phyloP scores from a whole-genome alignment of 345 rosid species.

The Nephelium lappaceum region DNA sequence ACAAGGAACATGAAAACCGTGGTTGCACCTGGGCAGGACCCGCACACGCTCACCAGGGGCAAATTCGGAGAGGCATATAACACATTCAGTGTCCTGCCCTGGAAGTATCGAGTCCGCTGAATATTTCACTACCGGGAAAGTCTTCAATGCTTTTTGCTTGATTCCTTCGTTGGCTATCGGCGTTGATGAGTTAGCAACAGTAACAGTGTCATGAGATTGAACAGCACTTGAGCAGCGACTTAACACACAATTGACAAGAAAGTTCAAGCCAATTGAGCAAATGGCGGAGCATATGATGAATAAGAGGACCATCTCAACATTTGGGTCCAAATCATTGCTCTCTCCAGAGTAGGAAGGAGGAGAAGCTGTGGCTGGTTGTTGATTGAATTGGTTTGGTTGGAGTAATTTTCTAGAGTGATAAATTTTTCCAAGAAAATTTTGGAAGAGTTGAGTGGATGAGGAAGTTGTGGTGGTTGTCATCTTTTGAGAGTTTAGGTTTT shows the following conservation, averaged over 20 bases:
- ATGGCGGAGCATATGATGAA: conserved; percentile 80
- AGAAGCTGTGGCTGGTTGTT: conserved; percentile 32
- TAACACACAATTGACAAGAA: conserved; percentile 60
- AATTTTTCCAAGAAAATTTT: conserved; percentile 18
- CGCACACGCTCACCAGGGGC: conserved; percentile 23
- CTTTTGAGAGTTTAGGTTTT: background rate
- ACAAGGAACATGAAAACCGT: conserved; percentile 66
- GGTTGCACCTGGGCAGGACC: conserved; percentile 65
- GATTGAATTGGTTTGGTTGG: conserved; percentile 8
- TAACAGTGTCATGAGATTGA: background rate
- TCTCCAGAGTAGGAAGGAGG: conserved; percentile 33
- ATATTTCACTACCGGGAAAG: conserved; percentile 27
- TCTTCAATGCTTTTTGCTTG: conserved; percentile 62
- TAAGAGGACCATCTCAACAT: conserved; percentile 67
- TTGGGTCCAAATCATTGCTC: conserved; percentile 54
- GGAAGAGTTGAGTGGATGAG: conserved; percentile 18
- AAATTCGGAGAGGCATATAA: conserved; percentile 15
- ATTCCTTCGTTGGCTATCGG: conserved; percentile 62
- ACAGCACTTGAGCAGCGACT: conserved; percentile 37
- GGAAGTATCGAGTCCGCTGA: background rate
- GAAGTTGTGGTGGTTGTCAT: conserved; percentile 8
- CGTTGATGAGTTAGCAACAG: conserved; percentile 26
- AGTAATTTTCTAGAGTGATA: conserved; percentile 40
- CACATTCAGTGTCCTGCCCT: conserved; percentile 15
- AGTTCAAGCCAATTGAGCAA: conserved; percentile 71